Evolutionary conservation across 257 asterid species (phyloP), one percentile per base, ranked within the genome.

Genomic region (Asclepias syriaca): DNA sequence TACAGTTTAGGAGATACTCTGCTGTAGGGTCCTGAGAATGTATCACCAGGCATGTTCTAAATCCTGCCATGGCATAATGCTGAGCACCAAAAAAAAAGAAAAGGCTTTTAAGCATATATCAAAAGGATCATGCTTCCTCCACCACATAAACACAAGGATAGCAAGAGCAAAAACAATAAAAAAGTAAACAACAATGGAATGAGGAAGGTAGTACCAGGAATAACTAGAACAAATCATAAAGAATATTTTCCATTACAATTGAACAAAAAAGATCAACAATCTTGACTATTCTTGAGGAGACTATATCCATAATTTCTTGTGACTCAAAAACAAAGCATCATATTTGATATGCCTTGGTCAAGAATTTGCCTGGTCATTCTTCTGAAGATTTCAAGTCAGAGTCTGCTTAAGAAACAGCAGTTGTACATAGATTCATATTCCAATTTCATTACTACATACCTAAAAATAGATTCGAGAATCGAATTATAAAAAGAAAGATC

Each of bases 11-110:
- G 72, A 91, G 88, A 82, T 80, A 85, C 27, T 91, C 97, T 53
- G 93, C 87, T 7, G 92, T 87, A 9, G 89, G 95, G 73, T 94
- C 98, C 87, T 89, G 98, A 77, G 98, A 91, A 75, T 91, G 91
- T 66, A 91, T 84, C 69, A 89, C 89, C 77, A 94, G 80, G 83
- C 96, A 94, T 29, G 99, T 94, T 57, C 86, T 88, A 11, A 91
- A 87, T 37, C 99, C 99, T 65, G 77, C 74, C 91, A 85, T 80
- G 15, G 99, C 97, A 81, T 89, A 91, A 81, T 94, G 97, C 99
- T 94, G 92, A 37, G 66, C 72, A 68, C 71, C 79, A 60, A 6
- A 43, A 43, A 24, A 24, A 24, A 24, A 24, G 66, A 56, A 67
- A 37, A 13, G 14, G 2, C 19, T 46, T 40, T 58, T 76, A 22